Percentiles rank a stretch among this genome's conserved stretches.
phyloP scores from a whole-genome alignment of 768 basidiomycete species.

The Sarcomyxa edulis region DNA sequence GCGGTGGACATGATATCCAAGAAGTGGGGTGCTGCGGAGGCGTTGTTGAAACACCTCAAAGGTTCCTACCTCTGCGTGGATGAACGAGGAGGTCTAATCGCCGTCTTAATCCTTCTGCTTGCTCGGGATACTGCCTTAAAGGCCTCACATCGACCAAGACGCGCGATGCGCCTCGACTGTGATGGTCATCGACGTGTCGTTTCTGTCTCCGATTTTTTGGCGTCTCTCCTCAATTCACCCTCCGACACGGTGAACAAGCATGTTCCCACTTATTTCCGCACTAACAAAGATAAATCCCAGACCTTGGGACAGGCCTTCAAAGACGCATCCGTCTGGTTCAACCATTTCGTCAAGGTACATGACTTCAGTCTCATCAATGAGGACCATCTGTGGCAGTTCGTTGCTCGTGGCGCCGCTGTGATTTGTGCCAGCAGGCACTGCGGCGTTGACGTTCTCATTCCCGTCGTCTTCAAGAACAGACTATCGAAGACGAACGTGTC shows the following conservation, averaged over 20 bases:
- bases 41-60: conserved; percentile 7
- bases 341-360: conserved; percentile 23
- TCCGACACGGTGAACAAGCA: too few relatives aligned
- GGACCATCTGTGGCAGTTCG: conserved; percentile 13
- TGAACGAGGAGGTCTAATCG: conserved; percentile 17
- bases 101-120: conserved; percentile 12
- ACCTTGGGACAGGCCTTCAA: conserved; percentile 13
- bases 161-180: too few relatives aligned
- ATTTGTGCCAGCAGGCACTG: conserved; percentile 17
- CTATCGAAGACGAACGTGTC: conserved; percentile 10
- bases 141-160: too few relatives aligned
- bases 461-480: conserved; percentile 12
- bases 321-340: conserved; percentile 18
- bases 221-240: too few relatives aligned
- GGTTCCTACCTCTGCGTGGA: conserved; percentile 13
- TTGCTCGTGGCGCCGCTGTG: conserved; percentile 20
- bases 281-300: too few relatives aligned
- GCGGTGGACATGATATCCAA: conserved; percentile 8
- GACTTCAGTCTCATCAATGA: conserved; percentile 13
- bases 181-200: too few relatives aligned
- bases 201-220: too few relatives aligned
- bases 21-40: conserved; percentile 4
- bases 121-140: conserved; percentile 19
- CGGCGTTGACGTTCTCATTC: conserved; percentile 21
- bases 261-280: too few relatives aligned